A percentile compares a stretch with the other conserved stretches of the same genome.
These are phyloP conservation scores for Lycium barbarum DNA, from an alignment of 257 asterid genomes.

Conservation along the genomic window DNA sequence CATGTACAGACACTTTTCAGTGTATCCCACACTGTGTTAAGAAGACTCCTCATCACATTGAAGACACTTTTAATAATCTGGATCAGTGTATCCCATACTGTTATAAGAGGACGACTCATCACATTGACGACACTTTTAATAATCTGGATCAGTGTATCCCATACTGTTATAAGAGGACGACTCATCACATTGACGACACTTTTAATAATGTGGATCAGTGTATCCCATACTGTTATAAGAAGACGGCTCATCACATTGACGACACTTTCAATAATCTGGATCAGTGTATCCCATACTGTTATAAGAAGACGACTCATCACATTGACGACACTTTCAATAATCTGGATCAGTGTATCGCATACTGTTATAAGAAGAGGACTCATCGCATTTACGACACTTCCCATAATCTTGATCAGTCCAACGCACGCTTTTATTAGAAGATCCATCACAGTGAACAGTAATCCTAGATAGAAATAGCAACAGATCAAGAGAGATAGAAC, in stretches of 20 bases:
- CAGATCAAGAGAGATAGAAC: slow-evolving; percentile 25
- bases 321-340: no score
- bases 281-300: not conserved
- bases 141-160: no score
- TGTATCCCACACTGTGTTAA: no score
- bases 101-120: no score
- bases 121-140: no score
- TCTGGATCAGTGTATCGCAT: no score
- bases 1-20: not conserved
- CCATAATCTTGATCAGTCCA: no score
- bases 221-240: not conserved
- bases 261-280: fast-evolving
- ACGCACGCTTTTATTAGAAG: not conserved
- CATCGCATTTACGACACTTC: fast-evolving
- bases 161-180: no score
- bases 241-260: not conserved
- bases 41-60: no score
- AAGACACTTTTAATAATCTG: fast-evolving
- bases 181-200: fast-evolving
- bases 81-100: not conserved
- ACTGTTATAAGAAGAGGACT: no score
- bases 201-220: no score
- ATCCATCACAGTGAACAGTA: fast-evolving
- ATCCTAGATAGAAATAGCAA: not conserved
- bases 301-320: no score